A percentile compares a stretch with the other conserved stretches of the same genome.
Evolutionary conservation across 768 basidiomycete species (phyloP).

Genomic region (Dendrothele bispora): DNA sequence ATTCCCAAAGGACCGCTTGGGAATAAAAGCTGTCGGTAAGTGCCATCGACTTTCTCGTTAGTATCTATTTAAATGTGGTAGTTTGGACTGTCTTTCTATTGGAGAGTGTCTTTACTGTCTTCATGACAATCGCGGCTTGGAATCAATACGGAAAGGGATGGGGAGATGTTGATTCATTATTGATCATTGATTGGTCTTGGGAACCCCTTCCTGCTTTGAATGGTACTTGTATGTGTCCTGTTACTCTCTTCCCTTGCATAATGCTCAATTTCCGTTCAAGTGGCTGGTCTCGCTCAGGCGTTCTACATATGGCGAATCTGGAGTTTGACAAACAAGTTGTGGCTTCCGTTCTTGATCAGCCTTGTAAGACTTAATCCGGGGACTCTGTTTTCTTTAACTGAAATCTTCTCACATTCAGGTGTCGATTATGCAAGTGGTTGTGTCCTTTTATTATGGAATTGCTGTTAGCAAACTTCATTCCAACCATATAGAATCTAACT

Average conservation of each 20-base stretch:
- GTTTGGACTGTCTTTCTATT: conserved; percentile 18
- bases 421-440: conserved; percentile 7
- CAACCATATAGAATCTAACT: conserved; percentile 30
- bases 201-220: conserved; percentile 9
- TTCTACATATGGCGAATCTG: conserved; percentile 19
- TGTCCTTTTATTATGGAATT: conserved; percentile 6
- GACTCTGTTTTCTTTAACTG: too few relatives aligned
- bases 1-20: conserved; percentile 12
- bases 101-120: conserved; percentile 15
- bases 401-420: too few relatives aligned
- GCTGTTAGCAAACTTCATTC: conserved; percentile 11
- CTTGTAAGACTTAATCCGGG: conserved; percentile 9
- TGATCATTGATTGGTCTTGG: conserved; percentile 16
- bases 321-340: conserved; percentile 8
- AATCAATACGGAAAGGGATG: conserved; percentile 14
- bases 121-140: conserved; percentile 18
- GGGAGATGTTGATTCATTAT: conserved; percentile 14
- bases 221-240: conserved; percentile 4
- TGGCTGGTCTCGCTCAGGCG: conserved; percentile 14
- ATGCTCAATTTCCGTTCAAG: conserved; percentile 2
- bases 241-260: background rate
- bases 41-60: background rate
- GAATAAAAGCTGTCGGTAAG: conserved; percentile 15
- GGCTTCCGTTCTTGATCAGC: conserved; percentile 10
- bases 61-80: background rate